Conservation (phyloP, 2,329 filamentous ascomycete genomes). For the Aspergillus versicolor region DNA sequence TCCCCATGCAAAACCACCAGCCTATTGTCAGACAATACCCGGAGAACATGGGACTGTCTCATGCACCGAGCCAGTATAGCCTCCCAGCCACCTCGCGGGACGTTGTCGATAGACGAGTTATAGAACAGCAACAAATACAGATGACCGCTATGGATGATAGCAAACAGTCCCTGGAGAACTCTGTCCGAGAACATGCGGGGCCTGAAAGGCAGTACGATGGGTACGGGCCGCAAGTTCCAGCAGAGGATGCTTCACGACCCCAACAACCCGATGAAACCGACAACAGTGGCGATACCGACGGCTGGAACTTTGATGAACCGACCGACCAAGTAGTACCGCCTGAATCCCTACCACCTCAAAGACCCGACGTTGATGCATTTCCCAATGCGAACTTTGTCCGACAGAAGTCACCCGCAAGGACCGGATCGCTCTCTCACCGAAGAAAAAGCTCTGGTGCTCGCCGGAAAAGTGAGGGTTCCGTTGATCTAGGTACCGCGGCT, state of each 20-base stretch:
- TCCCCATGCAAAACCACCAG: conserved; percentile 60
- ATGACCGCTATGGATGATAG: conserved; percentile 55
- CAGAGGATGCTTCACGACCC: conserved; percentile 45
- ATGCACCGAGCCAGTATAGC: conserved; percentile 45
- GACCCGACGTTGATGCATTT: conserved; percentile 86
- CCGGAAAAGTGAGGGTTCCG: conserved; percentile 60
- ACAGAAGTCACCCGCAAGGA: conserved; percentile 74
- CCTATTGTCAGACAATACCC: conserved; percentile 52
- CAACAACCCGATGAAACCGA: conserved; percentile 39
- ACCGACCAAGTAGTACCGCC: conserved; percentile 51
- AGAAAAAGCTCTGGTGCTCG: conserved; percentile 78
- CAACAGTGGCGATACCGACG: conserved; percentile 64
- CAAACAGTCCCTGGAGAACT: conserved; percentile 43
- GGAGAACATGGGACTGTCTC: conserved; percentile 40
- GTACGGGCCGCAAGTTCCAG: conserved; percentile 53
- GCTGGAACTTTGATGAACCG: conserved; percentile 90
- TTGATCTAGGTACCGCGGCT: conserved; percentile 56
- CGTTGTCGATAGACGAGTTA: conserved; percentile 39
- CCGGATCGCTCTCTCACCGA: conserved; percentile 65
- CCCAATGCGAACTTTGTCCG: conserved; percentile 75
- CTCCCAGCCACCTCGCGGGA: conserved; percentile 41
- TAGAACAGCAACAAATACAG: conserved; percentile 48
- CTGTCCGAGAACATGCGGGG: conserved; percentile 56
- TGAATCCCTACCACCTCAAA: conserved; percentile 53
- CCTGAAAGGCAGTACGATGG: conserved; percentile 61